Base-by-base conservation (phyloP, 2,329 filamentous ascomycete species). In the Cladophialophora immunda region DNA sequence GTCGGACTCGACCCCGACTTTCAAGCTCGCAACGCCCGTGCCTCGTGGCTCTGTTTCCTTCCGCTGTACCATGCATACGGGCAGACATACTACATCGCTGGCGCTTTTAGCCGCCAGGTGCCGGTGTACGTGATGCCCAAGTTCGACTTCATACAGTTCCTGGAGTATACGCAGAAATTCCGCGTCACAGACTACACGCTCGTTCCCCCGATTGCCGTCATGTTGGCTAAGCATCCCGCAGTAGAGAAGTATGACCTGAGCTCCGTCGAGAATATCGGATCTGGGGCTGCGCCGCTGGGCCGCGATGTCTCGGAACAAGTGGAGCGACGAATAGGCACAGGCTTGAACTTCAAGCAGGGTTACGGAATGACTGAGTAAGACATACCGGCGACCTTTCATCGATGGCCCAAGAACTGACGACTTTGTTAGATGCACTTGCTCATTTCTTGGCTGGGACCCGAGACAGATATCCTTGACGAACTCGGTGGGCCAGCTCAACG, bases 361-460 rank as follows among this genome's bases (percentile, higher is more conserved):
- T 96, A 92, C 90, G 93, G 93, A 4, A 94, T 96, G 92, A 95
- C 92, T 0, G 92, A 95, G 78, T 82, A 73, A 76, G 80, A 25
- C n/a, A 34, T 8, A 11, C 22, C 22, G 17, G 5, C 1, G 7
- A 22, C n/a, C 3, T n/a, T 25, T 41, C 29, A 1, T 30, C 47
- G 22, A 19, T 52, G 29, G 22, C 27, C 22, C 17, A 25, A 29
- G n/a, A 50, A 58, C 27, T 58, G 11, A 57, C 58, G 34, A 13
- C 58, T 6, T 4, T 45, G 11, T 17, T 38, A 68, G 81, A 72
- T 79, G 82, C 2, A 95, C 92, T 0, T 94, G 92, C 76, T 88
- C 90, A 0, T 82, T 86, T 19, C 83, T 91, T 13, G 84, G 83
- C 6, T 93, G 89, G 85, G 83, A 91, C 69, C 86, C 88, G 0